Evolutionary conservation across 1,284 basidiomycete genomes (phyloP).

Genomic region (Coniferiporia weirii): DNA sequence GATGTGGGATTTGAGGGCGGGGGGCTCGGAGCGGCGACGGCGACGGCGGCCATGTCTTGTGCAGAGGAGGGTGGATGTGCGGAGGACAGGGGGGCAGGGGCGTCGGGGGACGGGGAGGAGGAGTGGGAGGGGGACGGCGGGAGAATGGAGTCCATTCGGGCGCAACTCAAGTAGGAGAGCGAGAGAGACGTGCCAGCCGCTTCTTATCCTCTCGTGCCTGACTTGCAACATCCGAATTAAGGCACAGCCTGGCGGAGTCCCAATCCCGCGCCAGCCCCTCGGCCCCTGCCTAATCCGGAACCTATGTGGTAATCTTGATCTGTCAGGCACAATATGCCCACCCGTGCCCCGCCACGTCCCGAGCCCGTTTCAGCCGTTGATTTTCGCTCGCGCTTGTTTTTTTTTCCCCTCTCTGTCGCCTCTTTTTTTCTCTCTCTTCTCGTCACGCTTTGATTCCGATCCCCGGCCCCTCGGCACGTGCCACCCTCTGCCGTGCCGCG

Average conservation of each 20-base stretch:
- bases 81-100: not conserved
- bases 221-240: slow-evolving; percentile 5
- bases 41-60: slow-evolving; percentile 10
- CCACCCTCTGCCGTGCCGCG: not conserved
- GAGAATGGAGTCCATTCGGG: not conserved
- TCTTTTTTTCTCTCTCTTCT: not conserved
- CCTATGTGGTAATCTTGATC: slow-evolving; percentile 2
- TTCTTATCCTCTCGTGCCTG: slow-evolving; percentile 1
- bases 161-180: not conserved
- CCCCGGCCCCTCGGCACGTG: not conserved
- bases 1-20: slow-evolving; percentile 14
- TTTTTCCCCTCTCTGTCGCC: not conserved
- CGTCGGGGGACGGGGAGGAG: not conserved
- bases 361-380: not conserved
- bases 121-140: not conserved
- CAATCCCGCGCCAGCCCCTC: not conserved
- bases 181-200: too few species aligned
- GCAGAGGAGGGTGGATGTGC: not conserved
- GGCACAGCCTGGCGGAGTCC: slow-evolving; percentile 2
- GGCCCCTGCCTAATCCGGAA: not conserved
- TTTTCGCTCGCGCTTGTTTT: not conserved
- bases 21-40: not conserved
- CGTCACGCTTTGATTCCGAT: not conserved
- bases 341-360: too few species aligned
- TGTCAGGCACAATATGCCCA: not conserved